A percentile compares a stretch with the other conserved stretches of the same genome.
Conservation (phyloP, 352 stramenopile genomes). For the Globisporangium canariense region DNA sequence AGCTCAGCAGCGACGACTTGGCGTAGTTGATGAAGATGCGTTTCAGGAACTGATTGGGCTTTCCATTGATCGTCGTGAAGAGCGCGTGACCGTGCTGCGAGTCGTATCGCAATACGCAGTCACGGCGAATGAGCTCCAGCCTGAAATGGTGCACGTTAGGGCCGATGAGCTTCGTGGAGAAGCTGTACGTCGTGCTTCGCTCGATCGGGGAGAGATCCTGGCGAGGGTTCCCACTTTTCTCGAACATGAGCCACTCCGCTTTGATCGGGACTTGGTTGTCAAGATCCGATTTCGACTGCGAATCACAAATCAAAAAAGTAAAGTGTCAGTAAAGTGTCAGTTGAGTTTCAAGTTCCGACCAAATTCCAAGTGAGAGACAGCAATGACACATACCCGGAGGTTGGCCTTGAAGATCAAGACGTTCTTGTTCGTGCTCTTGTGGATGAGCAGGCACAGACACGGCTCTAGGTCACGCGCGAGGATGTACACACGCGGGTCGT, state of each 20-base stretch:
- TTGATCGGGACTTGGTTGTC: slow-evolving; percentile 33
- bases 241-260: slow-evolving; percentile 70
- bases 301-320: background rate
- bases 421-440: slow-evolving; percentile 64
- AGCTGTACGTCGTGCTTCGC: slow-evolving; percentile 55
- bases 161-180: slow-evolving; percentile 31
- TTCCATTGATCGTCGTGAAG: slow-evolving; percentile 56
- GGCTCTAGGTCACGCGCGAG: slow-evolving; percentile 47
- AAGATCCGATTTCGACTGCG: slow-evolving; percentile 29
- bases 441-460: slow-evolving; percentile 45
- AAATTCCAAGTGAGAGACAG: background rate
- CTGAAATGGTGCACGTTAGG: slow-evolving; percentile 45
- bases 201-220: slow-evolving; percentile 52
- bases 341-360: background rate
- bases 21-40: slow-evolving; percentile 45
- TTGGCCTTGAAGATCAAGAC: slow-evolving; percentile 50
- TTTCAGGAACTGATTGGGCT: slow-evolving; percentile 49
- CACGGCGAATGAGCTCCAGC: slow-evolving; percentile 42
- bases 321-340: background rate
- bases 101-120: slow-evolving; percentile 49
- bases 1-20: slow-evolving; percentile 32
- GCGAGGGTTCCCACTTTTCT: slow-evolving; percentile 52
- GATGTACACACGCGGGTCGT: slow-evolving; percentile 47
- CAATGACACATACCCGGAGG: slow-evolving; percentile 15
- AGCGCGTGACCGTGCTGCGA: slow-evolving; percentile 32